Evolutionary conservation across 2,329 filamentous ascomycete genomes (phyloP), one percentile per base, ranked within the genome.

Genomic region (Metarhizium anisopliae): DNA sequence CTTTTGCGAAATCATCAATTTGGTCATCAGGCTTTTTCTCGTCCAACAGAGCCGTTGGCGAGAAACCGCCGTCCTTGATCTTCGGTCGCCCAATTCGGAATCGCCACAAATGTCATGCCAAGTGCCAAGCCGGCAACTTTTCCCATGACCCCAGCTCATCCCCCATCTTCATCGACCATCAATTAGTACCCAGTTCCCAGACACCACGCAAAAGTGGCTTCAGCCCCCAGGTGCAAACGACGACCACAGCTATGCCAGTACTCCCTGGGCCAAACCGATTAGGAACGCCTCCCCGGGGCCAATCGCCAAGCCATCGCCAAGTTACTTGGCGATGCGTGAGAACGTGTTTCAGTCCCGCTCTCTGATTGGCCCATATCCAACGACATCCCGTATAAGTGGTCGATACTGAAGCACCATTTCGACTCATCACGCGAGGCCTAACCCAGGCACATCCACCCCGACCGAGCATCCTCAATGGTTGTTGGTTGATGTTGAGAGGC

Each of bases 91-190:
- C 25, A 49, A 49, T 49, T 49, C 6, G 45, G 45, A 49, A 49
- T 49, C 45, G 45, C 14, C 45, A 16, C 16, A 49, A 14, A 49
- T 16, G 43, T 14, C 43, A 51, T 32, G 47, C 47, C 53, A 54
- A 51, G 18, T 25, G 53, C 47, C 53, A 55, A 55, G 53, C 20
- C 53, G 45, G 53, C 53, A 55, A 49, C 51, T 51, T 43, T 51
- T 35, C 32, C 50, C 55, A 56, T 49, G 52, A 53, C 51, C 52
- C 29, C 45, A 47, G 47, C 57, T 35, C 32, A 35, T 25, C 32
- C 32, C 32, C 32, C 32, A 35, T 35, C 32, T 35, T 35, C 32
- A 35, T 35, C 32, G 4, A 25, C 25, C 25, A 25, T 25, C 25
- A 25, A 25, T 25, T 25, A 43, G 13, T 16, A n/a, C n/a, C 6